phyloP scores from a whole-genome alignment of 768 basidiomycete genomes.

The Lactarius sanguifluus region DNA sequence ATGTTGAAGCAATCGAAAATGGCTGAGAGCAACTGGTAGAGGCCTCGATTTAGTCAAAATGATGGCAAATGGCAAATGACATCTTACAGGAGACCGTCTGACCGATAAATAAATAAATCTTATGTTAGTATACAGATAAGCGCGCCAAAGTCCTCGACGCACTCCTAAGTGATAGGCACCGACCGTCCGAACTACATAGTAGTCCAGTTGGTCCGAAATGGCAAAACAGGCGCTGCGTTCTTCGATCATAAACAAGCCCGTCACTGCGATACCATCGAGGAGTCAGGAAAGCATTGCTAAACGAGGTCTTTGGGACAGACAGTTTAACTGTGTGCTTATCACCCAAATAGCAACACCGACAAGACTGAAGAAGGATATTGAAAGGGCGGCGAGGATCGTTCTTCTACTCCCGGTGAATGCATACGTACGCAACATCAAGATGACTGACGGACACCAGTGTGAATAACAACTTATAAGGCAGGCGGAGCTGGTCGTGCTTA shows the following conservation, averaged over 20 bases:
- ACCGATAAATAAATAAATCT: neutral
- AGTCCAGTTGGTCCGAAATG: constrained; percentile 5
- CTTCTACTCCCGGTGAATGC: constrained; percentile 22
- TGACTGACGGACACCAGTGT: constrained; percentile 12
- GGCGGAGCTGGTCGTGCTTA: constrained; percentile 1
- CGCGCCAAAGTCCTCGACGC: constrained; percentile 2
- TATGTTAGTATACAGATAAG: neutral
- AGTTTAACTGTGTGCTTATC: constrained; percentile 2
- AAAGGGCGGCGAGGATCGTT: constrained; percentile 15
- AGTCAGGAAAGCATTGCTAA: neutral
- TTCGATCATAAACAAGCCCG: constrained; percentile 7
- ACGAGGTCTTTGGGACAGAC: neutral
- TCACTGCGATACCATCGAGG: constrained; percentile 11
- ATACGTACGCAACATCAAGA: constrained; percentile 27
- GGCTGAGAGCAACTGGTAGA: constrained; percentile 13
- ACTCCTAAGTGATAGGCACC: constrained; percentile 27
- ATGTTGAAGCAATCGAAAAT: constrained; percentile 23
- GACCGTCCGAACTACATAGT: neutral
- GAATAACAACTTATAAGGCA: neutral
- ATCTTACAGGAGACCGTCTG: constrained; percentile 21
- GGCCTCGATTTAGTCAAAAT: neutral
- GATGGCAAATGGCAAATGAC: neutral
- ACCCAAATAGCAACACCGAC: constrained; percentile 17
- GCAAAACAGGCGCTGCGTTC: constrained; percentile 18
- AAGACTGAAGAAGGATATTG: constrained; percentile 1